These are phyloP conservation scores for Phoenix dactylifera DNA, from an alignment of 176 grass and related monocot species.

Conservation along the genomic window DNA sequence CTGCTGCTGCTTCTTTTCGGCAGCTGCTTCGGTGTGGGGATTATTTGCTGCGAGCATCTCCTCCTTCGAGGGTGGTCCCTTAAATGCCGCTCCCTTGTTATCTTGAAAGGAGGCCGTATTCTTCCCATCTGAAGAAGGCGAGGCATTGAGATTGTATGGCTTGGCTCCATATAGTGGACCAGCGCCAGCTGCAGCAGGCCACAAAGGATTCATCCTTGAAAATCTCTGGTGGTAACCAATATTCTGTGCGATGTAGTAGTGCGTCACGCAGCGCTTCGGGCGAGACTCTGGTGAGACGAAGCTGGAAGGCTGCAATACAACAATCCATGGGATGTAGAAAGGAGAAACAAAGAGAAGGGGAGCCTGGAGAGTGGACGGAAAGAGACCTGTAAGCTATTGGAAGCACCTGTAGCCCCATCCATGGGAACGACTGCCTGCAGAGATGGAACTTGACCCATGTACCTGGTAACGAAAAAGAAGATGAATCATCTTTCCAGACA, in stretches of 20 bases:
- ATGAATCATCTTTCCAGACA: background rate
- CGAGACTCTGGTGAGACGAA: constrained; percentile 40
- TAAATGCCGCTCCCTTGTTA: constrained; percentile 35
- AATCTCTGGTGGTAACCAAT: constrained; percentile 61
- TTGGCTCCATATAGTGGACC: constrained; percentile 53
- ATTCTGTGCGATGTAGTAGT: constrained; percentile 76
- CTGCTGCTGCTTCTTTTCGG: constrained; percentile 47
- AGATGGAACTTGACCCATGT: constrained; percentile 57
- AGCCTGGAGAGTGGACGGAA: background rate
- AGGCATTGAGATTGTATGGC: constrained; percentile 46
- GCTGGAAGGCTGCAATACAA: constrained; percentile 42
- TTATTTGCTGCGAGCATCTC: constrained; percentile 32
- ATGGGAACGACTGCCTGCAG: constrained; percentile 61
- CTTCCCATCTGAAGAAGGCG: constrained; percentile 57
- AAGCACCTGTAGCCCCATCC: constrained; percentile 43
- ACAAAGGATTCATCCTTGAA: constrained; percentile 68
- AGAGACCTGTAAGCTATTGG: constrained; percentile 52
- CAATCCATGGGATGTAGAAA: background rate
- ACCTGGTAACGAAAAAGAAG: constrained; percentile 32
- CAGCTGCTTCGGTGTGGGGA: constrained; percentile 36
- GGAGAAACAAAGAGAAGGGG: background rate
- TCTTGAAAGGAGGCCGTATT: constrained; percentile 40
- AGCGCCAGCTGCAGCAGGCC: constrained; percentile 41
- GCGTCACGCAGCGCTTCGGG: constrained; percentile 65
- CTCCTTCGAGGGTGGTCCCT: constrained; percentile 45